phyloP scores from a whole-genome alignment of 164 flowering plant genomes.

The Vitis rupestris region DNA sequence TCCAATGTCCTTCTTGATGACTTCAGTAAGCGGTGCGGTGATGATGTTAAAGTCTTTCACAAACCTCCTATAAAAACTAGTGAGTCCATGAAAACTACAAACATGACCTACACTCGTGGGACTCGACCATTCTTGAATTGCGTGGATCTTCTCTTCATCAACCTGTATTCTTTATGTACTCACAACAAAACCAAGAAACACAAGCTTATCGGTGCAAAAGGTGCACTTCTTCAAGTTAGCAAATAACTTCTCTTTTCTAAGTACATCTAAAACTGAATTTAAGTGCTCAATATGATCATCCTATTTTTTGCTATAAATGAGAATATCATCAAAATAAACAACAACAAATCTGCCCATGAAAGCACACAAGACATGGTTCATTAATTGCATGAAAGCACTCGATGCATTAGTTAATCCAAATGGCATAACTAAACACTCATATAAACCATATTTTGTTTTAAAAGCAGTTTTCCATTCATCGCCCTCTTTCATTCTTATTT shows the following conservation, averaged over 20 bases:
- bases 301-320: background rate
- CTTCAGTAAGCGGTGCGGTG: too few species aligned
- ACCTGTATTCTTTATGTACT: too few species aligned
- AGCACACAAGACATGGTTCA: conserved; percentile 1
- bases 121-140: too few species aligned
- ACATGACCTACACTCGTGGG: background rate
- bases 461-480: conserved; percentile 1
- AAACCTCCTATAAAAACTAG: background rate
- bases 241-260: background rate
- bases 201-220: conserved; percentile 1
- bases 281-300: background rate
- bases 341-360: background rate
- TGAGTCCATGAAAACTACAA: too few species aligned
- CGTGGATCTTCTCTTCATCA: background rate
- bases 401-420: too few species aligned
- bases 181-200: too few species aligned
- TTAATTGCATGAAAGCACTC: too few species aligned
- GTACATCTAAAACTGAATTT: background rate
- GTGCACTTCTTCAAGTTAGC: background rate
- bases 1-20: too few species aligned
- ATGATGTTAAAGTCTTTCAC: background rate
- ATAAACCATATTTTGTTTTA: background rate
- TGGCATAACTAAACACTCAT: background rate
- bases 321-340: background rate
- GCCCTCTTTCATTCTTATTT: background rate